These are phyloP conservation scores for Apiospora sp. DNA, from an alignment of 2,329 filamentous ascomycete genomes.

Conservation along the genomic window DNA sequence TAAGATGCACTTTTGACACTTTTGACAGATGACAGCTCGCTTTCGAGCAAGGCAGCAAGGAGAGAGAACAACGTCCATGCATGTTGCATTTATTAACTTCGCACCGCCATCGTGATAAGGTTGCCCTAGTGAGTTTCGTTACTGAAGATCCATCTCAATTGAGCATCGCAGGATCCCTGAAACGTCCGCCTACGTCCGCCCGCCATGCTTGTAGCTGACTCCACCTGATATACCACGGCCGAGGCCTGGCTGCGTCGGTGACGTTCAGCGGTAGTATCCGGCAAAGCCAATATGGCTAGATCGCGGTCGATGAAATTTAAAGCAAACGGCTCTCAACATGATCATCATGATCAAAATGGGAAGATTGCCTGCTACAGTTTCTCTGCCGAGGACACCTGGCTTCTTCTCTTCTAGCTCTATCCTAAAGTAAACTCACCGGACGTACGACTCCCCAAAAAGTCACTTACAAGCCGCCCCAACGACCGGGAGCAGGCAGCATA, in stretches of 20 bases:
- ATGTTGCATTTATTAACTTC: background rate
- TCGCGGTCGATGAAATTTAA: background rate
- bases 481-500: background rate
- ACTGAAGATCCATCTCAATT: conserved; percentile 17
- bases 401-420: background rate
- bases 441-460: background rate
- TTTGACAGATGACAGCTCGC: background rate
- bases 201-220: background rate
- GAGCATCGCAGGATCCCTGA: background rate
- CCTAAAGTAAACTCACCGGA: background rate
- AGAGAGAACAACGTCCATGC: background rate
- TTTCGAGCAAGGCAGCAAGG: background rate
- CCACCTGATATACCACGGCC: conserved; percentile 10
- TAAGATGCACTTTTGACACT: background rate
- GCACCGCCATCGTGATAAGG: background rate
- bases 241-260: background rate
- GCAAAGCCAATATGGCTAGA: background rate
- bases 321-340: background rate
- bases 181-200: background rate
- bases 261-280: background rate
- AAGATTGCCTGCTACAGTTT: background rate
- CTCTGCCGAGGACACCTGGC: background rate
- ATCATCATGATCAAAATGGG: background rate
- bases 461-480: background rate
- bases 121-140: conserved; percentile 7